phyloP scores from a whole-genome alignment of 768 basidiomycete genomes.

The Trametes cubensis region DNA sequence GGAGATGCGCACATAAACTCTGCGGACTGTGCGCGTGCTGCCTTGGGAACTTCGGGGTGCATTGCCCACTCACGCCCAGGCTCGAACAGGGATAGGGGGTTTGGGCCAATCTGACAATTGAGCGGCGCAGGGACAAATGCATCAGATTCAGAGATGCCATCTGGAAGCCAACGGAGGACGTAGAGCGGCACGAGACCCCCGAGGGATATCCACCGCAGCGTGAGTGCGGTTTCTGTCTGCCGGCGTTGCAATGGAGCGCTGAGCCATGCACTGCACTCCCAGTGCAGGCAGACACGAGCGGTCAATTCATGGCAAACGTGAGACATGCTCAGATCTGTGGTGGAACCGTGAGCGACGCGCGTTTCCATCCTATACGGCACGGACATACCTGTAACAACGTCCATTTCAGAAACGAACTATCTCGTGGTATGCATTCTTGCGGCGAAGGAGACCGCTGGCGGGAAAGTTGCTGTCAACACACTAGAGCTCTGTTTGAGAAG shows the following conservation, averaged over 20 bases:
- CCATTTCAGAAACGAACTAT: too few species aligned
- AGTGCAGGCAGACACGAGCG: too few species aligned
- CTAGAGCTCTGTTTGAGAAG: background rate
- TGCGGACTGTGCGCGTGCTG: background rate
- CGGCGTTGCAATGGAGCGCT: too few species aligned
- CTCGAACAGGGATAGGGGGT: background rate
- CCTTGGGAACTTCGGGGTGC: conserved; percentile 11
- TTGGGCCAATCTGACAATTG: background rate
- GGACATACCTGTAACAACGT: too few species aligned
- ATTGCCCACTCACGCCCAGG: conserved; percentile 1
- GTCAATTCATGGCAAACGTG: background rate
- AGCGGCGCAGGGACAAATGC: background rate
- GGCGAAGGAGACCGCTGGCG: conserved; percentile 3
- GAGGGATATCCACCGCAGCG: background rate
- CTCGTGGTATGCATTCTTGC: background rate
- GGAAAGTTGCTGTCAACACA: conserved; percentile 1
- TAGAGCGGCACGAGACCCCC: background rate
- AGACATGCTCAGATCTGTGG: background rate
- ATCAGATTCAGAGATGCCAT: conserved; percentile 17
- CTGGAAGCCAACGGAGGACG: background rate
- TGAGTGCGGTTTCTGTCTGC: too few species aligned
- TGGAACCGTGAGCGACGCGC: too few species aligned
- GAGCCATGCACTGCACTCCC: too few species aligned
- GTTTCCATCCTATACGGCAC: too few species aligned
- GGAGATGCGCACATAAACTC: background rate